phyloP scores from a whole-genome alignment of 345 rosid species.

The Lepidium didymum region DNA sequence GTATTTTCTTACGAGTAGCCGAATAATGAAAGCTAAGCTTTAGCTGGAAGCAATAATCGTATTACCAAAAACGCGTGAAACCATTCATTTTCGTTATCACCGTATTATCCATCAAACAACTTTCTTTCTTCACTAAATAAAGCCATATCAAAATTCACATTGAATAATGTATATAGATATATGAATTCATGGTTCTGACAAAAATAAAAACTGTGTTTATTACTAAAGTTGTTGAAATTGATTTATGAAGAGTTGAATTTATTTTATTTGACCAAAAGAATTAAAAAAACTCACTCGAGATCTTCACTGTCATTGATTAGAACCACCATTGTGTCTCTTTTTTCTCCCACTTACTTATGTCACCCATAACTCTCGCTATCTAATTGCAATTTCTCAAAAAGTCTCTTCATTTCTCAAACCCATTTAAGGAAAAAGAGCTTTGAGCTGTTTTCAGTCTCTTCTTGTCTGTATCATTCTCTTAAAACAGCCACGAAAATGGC shows the following conservation, averaged over 20 bases:
- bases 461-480: neutral
- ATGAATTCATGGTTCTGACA: neutral
- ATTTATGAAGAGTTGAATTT: neutral
- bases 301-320: conserved; percentile 23
- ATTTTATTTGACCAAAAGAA: conserved; percentile 7
- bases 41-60: conserved; percentile 41
- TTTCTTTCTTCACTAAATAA: neutral
- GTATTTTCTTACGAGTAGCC: neutral
- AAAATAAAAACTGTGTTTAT: neutral
- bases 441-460: conserved; percentile 6
- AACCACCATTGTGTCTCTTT: conserved; percentile 9
- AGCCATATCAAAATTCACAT: neutral
- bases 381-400: neutral
- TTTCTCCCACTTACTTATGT: conserved; percentile 16
- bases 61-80: conserved; percentile 39
- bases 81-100: conserved; percentile 16
- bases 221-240: neutral
- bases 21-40: conserved; percentile 33
- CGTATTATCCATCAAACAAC: conserved; percentile 7
- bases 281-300: conserved; percentile 8
- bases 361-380: conserved; percentile 12
- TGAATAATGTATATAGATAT: neutral
- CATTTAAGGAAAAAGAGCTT: neutral
- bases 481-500: conserved; percentile 30
- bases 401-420: neutral